Evolutionary conservation across 23 red algal species (phyloP).

Genomic region (Gracilaria caudata): DNA sequence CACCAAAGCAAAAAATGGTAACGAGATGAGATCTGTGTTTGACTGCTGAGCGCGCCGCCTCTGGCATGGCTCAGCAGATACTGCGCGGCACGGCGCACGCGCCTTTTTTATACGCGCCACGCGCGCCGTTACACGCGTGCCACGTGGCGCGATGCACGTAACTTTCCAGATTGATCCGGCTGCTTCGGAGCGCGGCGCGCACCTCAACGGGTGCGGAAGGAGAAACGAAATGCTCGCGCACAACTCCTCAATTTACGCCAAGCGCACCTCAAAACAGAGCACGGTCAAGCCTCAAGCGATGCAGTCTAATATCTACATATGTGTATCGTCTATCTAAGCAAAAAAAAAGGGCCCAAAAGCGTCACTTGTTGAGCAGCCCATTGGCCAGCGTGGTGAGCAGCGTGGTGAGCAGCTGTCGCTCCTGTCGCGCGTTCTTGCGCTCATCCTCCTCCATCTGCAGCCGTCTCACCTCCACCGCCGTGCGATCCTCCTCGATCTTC

Average conservation of each 20-base stretch:
- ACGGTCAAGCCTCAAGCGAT: no score
- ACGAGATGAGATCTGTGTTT: no score
- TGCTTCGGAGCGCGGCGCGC: neutral
- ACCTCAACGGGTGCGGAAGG: neutral
- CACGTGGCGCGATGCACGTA: no score
- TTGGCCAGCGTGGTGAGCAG: slow-evolving; percentile 1
- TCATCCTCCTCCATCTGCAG: neutral
- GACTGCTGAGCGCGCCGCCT: no score
- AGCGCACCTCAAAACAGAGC: no score
- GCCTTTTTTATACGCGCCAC: neutral
- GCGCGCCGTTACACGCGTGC: neutral
- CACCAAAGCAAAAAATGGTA: no score
- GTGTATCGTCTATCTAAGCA: no score
- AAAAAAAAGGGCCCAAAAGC: neutral
- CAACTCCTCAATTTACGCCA: no score
- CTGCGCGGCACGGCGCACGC: no score
- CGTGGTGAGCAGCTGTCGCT: neutral
- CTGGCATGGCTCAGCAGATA: no score
- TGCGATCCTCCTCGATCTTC: neutral
- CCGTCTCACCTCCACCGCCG: neutral
- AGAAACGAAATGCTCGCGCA: no score
- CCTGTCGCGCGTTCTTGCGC: neutral
- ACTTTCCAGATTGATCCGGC: neutral
- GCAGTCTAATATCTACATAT: no score
- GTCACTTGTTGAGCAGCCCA: neutral